phyloP scores from a whole-genome alignment of 345 rosid genomes.

The Syzygium jambos region DNA sequence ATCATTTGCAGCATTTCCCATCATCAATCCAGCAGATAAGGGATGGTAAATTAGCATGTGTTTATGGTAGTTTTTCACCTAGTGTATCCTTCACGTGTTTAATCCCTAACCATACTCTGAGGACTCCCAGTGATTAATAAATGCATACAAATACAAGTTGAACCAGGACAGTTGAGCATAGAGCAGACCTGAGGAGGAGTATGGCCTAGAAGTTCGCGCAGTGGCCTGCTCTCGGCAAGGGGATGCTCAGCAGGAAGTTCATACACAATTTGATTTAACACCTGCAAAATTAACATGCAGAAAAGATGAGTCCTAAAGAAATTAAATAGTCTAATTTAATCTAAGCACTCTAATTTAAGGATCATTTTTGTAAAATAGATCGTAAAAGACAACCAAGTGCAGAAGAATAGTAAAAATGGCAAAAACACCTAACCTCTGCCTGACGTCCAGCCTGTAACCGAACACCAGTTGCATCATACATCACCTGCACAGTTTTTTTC shows the following conservation, averaged over 20 bases:
- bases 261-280: conserved; percentile 90
- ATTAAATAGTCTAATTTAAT: not conserved
- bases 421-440: conserved; percentile 66
- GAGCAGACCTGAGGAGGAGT: conserved; percentile 79
- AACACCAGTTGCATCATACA: conserved; percentile 97
- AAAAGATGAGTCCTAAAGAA: not conserved
- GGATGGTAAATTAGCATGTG: not conserved
- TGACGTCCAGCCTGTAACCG: conserved; percentile 94
- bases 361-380: not conserved
- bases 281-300: conserved; percentile 24
- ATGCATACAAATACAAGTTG: not conserved
- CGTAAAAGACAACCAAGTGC: not conserved
- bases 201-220: conserved; percentile 92
- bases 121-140: not conserved
- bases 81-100: not conserved
- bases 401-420: not conserved
- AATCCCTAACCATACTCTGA: not conserved
- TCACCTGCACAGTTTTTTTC: conserved; percentile 42
- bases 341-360: not conserved
- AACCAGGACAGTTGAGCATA: not conserved
- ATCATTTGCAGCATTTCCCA: not conserved
- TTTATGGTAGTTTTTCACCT: not conserved
- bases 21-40: not conserved
- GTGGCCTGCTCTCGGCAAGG: conserved; percentile 78
- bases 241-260: conserved; percentile 98